phyloP scores from a whole-genome alignment of 352 stramenopile genomes.

The Phytophthora citrophthora region DNA sequence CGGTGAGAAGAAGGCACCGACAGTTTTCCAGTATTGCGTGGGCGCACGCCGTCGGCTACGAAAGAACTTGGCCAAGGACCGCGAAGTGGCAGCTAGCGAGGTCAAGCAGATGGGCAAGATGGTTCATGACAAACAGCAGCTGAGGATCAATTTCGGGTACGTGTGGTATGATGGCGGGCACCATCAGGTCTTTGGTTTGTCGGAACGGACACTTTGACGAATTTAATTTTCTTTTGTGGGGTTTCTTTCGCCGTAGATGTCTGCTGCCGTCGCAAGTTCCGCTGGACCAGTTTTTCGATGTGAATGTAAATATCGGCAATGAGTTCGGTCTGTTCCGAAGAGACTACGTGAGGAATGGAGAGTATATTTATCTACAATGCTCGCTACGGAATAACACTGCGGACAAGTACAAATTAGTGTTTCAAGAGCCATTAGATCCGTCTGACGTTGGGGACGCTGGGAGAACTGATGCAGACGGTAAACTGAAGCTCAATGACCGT shows the following conservation, averaged over 20 bases:
- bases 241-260: slow-evolving; percentile 41
- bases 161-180: slow-evolving; percentile 8
- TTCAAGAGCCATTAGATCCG: slow-evolving; percentile 30
- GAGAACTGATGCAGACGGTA: slow-evolving; percentile 29
- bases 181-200: slow-evolving; percentile 16
- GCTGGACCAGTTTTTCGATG: slow-evolving; percentile 59
- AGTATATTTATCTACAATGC: slow-evolving; percentile 59
- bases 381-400: slow-evolving; percentile 46
- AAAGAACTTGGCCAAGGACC: slow-evolving; percentile 62
- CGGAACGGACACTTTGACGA: slow-evolving; percentile 15
- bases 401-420: slow-evolving; percentile 28
- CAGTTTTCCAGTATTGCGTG: slow-evolving; percentile 67
- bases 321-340: slow-evolving; percentile 84
- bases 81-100: slow-evolving; percentile 55
- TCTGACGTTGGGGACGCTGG: slow-evolving; percentile 18
- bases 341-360: slow-evolving; percentile 46
- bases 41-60: slow-evolving; percentile 51
- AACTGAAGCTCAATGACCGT: slow-evolving; percentile 62
- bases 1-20: slow-evolving; percentile 24
- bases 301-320: slow-evolving; percentile 81
- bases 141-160: slow-evolving; percentile 82
- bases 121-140: slow-evolving; percentile 80
- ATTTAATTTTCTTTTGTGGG: slow-evolving; percentile 12
- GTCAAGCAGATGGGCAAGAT: slow-evolving; percentile 70
- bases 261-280: slow-evolving; percentile 62